Percentiles rank a stretch among this genome's conserved stretches.
Conservation (phyloP, 495 filamentous ascomycete species). For the Neurospora hispaniola region DNA sequence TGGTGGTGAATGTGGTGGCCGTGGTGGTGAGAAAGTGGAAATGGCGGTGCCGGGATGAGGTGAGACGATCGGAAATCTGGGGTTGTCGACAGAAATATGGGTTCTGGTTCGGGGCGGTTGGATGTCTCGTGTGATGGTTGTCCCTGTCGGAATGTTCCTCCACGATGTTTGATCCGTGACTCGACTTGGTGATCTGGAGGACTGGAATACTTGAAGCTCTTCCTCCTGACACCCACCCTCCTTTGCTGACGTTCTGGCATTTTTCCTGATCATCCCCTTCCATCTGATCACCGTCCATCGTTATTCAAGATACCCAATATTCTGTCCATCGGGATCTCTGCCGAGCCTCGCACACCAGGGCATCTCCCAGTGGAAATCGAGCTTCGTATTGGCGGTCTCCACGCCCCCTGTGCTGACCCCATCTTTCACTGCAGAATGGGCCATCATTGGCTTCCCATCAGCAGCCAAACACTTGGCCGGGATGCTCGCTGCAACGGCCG, state of each 20-base stretch:
- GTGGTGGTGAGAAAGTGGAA: neutral
- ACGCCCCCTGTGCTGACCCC: neutral
- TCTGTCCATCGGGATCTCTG: neutral
- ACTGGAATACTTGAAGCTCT: neutral
- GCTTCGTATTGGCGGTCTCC: neutral
- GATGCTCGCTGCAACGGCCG: neutral
- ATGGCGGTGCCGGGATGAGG: neutral
- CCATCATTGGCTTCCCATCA: neutral
- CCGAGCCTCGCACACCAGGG: neutral
- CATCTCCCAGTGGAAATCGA: neutral
- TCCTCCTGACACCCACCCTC: neutral
- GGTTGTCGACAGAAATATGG: neutral
- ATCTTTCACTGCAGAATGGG: neutral
- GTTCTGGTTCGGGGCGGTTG: neutral
- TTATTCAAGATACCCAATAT: neutral
- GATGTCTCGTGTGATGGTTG: neutral
- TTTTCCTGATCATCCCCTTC: neutral
- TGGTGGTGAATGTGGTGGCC: neutral
- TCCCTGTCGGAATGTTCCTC: neutral
- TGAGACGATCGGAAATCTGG: neutral
- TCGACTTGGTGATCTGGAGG: neutral
- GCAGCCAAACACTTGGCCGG: neutral
- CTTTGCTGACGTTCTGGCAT: neutral
- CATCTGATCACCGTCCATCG: neutral
- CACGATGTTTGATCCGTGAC: neutral